Evolutionary conservation across 169 alveolate species (phyloP), one percentile per base, ranked within the genome.

Genomic region (Cryptosporidium sp.): DNA sequence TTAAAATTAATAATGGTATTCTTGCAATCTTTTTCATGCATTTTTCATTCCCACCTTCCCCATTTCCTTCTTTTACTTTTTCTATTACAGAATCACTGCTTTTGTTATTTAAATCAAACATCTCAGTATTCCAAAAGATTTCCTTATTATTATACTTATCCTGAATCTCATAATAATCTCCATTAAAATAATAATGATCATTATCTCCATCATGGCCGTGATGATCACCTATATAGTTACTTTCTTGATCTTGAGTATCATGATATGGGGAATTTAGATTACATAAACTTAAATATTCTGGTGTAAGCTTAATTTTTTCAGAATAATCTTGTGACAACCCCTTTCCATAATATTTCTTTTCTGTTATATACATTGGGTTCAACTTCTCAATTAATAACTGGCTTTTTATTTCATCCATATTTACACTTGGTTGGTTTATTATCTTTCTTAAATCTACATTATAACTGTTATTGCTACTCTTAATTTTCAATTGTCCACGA

Each of bases 251-350:
- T 8, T 43, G 45, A 48, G 16, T 18, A 59, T 73, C 68, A 41
- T 16, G 35, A 31, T 73, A 73, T 12, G 71, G 71, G 5, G 86
- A 73, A n/a, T 23, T 12, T n/a, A 80, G n/a, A 31, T 62, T 39
- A 43, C 89, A 80, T 23, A 52, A 62, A 29, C 55, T 59, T 61
- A 80, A 21, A 67, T 80, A 80, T 39, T 80, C 89, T 31, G 67
- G 59, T 10, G 89, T 80, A 14, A 80, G 68, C 7, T 65, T 80
- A 43, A 80, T 62, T 33, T 43, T 59, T 10, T 80, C 73, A 26
- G 26, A 45, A 29, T 26, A 67, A 18, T 43, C 62, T 29, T 80
- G 89, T 8, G 80, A 62, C 2, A 80, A 48, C n/a, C 89, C 89
- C 29, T 65, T 80, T 18, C 45, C 68, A 62, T 43, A 80, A 14